Percentiles rank a stretch among this genome's conserved stretches.
Conservation (phyloP, 2,329 filamentous ascomycete genomes). For the Xylaria sp. region DNA sequence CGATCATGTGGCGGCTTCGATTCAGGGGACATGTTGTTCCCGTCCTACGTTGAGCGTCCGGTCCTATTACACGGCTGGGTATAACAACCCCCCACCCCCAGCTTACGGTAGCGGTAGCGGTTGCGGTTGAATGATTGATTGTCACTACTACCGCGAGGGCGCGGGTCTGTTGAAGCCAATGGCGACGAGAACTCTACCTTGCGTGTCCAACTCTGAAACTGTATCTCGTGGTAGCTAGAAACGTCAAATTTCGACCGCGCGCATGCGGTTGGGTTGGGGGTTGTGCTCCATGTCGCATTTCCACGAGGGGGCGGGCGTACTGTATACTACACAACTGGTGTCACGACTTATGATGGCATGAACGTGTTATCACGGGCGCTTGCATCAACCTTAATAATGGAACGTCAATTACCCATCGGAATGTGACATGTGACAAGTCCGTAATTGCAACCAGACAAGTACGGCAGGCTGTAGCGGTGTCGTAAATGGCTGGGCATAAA, state of each 20-base stretch:
- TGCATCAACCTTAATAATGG: constrained; percentile 27
- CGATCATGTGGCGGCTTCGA: constrained; percentile 21
- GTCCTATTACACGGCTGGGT: constrained; percentile 16
- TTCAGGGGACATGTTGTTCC: constrained; percentile 20
- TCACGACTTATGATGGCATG: constrained; percentile 16
- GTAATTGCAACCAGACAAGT: not conserved
- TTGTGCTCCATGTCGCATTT: constrained; percentile 16
- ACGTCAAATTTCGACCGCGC: not conserved
- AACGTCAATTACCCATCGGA: constrained; percentile 7
- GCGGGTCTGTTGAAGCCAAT: not conserved
- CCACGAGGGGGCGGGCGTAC: constrained; percentile 6
- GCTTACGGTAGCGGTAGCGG: not conserved
- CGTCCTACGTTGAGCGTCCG: constrained; percentile 17
- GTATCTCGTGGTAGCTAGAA: constrained; percentile 10
- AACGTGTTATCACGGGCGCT: constrained; percentile 31
- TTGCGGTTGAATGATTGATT: constrained; percentile 16
- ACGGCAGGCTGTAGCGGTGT: not conserved
- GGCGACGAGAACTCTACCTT: not conserved
- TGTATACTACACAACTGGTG: constrained; percentile 7
- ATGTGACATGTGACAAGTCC: constrained; percentile 15
- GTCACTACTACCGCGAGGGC: not conserved
- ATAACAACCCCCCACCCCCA: not conserved
- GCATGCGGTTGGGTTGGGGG: constrained; percentile 10
- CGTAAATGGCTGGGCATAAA: not conserved
- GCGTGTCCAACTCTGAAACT: constrained; percentile 4